Base-by-base conservation (phyloP, 2,329 filamentous ascomycete genomes). In the Colletotrichum aenigma region DNA sequence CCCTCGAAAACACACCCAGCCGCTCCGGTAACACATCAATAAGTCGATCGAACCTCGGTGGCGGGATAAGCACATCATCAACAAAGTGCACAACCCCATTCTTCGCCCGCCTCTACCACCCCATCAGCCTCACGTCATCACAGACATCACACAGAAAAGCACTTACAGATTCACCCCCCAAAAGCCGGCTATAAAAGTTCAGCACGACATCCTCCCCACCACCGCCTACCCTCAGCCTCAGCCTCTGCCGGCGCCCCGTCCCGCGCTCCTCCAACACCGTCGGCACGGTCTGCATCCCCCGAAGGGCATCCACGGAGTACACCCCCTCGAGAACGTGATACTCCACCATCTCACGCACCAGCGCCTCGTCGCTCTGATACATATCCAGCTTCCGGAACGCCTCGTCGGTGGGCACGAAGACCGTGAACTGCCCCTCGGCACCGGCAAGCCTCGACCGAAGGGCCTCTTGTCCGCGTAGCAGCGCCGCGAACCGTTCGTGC, bases 341-440 rank as follows among this genome's bases (percentile, higher is more conserved):
- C 55, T 75, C 67, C n/a, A 34, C 28, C 18, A 71, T 58, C 62
- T 75, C 92, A 93, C 85, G 89, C 55, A 84, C 89, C 10, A 70
- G 38, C 30, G 18, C 38, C 30, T 62, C 66, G 4, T 6, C 18
- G 13, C 60, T 61, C n/a, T 9, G 52, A 6, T 34, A 8, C 16
- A 70, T 26, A 4, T 30, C 24, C 10, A 76, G 26, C 24, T 32
- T 26, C 10, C 4, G 48, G 6, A 76, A 28, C 5, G 74, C 74
- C 4, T 70, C 66, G 61, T 76, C 66, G 4, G 48, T 52, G 13
- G 74, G 74, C n/a, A 68, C 30, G 6, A 76, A 62, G 7, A 75
- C 30, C 1, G 74, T 76, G 7, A 66, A 10, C 1, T 7, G 24
- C 21, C 15, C 15, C 3, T 9, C 0, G 15, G 24, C 21, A 38